Evolutionary conservation across 768 basidiomycete species (phyloP).

Genomic region (Infundibulicybe gibba): DNA sequence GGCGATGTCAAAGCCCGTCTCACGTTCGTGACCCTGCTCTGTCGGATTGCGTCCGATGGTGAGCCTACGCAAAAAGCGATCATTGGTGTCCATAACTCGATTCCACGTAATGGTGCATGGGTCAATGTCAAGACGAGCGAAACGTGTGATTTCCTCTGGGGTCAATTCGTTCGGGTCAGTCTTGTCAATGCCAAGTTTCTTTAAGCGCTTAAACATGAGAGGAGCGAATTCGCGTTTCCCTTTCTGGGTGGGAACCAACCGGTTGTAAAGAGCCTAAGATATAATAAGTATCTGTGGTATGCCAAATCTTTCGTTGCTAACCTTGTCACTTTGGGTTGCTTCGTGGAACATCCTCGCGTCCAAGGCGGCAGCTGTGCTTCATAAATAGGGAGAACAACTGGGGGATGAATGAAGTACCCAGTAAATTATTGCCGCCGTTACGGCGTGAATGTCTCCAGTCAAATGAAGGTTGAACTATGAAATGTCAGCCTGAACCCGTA

Average conservation of each 20-base stretch:
- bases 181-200: constrained; percentile 95
- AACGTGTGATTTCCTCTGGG: constrained; percentile 85
- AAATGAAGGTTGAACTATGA: constrained; percentile 89
- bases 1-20: constrained; percentile 93
- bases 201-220: constrained; percentile 91
- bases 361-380: constrained; percentile 77
- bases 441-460: constrained; percentile 97
- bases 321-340: constrained; percentile 92
- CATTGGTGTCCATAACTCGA: constrained; percentile 95
- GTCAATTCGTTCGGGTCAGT: constrained; percentile 90
- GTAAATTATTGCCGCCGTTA: constrained; percentile 96
- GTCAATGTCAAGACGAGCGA: constrained; percentile 92
- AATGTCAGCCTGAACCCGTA: constrained; percentile 2
- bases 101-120: constrained; percentile 94
- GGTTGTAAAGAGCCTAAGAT: constrained; percentile 74
- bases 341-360: constrained; percentile 99
- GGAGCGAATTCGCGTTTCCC: constrained; percentile 93
- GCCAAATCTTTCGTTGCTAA: constrained; percentile 10
- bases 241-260: constrained; percentile 90
- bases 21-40: constrained; percentile 85
- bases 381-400: not conserved
- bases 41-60: constrained; percentile 89
- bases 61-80: constrained; percentile 93
- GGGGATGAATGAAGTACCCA: constrained; percentile 48
- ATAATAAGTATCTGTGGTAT: not conserved